phyloP scores from a whole-genome alignment of 345 rosid species.

The Kandelia obovata region DNA sequence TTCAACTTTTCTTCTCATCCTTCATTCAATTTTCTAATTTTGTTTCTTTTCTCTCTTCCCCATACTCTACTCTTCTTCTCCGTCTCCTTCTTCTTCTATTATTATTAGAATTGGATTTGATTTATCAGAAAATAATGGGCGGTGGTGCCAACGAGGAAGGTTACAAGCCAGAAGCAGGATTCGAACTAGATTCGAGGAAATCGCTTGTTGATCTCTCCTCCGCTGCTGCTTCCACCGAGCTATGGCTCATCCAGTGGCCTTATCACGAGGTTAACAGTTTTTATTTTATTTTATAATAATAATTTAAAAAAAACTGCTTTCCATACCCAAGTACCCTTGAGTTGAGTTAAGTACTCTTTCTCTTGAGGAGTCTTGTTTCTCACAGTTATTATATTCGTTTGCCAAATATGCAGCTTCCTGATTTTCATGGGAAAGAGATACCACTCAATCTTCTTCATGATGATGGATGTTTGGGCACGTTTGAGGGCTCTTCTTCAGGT shows the following conservation, averaged over 20 bases:
- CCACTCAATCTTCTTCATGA: slow-evolving; percentile 42
- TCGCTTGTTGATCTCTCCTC: slow-evolving; percentile 38
- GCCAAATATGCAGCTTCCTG: slow-evolving; percentile 46
- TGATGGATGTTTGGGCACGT: slow-evolving; percentile 54
- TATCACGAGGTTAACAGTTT: slow-evolving; percentile 28
- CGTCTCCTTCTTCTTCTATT: no score
- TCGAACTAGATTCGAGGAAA: slow-evolving; percentile 32
- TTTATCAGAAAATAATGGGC: slow-evolving; percentile 18
- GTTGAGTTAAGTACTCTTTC: background rate
- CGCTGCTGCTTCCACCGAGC: slow-evolving; percentile 42
- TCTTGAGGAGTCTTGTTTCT: background rate
- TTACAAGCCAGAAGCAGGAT: slow-evolving; percentile 47
- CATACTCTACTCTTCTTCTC: no score
- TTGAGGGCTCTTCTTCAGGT: slow-evolving; percentile 63
- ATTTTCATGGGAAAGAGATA: slow-evolving; percentile 50
- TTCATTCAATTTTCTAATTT: no score
- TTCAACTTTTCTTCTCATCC: no score
- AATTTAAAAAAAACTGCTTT: background rate
- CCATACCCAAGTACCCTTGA: background rate
- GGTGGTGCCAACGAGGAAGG: slow-evolving; percentile 7
- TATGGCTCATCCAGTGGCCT: slow-evolving; percentile 88
- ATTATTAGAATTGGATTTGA: background rate
- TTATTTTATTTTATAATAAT: background rate
- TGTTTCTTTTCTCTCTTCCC: no score
- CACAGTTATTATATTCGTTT: background rate